These are phyloP conservation scores for Coemansia sp. DNA, from an alignment of 192 early-diverging fungal genomes.

Conservation along the genomic window DNA sequence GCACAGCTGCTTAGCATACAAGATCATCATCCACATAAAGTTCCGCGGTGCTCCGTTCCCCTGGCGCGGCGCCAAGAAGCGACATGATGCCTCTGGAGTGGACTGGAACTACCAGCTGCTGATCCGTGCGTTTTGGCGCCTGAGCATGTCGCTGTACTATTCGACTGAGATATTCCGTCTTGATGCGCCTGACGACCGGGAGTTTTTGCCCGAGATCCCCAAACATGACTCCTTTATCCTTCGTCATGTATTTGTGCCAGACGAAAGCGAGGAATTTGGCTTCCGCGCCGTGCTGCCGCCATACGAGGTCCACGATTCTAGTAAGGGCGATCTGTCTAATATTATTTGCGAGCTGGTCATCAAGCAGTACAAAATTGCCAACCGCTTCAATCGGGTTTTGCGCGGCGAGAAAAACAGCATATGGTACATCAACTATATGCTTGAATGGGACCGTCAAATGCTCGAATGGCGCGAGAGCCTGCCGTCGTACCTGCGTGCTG, in stretches of 20 bases:
- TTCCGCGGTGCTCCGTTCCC: constrained; percentile 51
- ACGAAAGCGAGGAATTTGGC: constrained; percentile 43
- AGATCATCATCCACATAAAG: constrained; percentile 43
- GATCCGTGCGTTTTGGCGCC: constrained; percentile 49
- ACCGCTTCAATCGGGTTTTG: constrained; percentile 48
- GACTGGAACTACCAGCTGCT: constrained; percentile 53
- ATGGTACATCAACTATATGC: constrained; percentile 46
- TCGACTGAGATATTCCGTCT: constrained; percentile 50
- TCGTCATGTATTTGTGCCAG: constrained; percentile 44
- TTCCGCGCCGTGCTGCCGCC: constrained; percentile 38
- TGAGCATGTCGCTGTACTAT: constrained; percentile 45
- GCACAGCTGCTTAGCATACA: constrained; percentile 50
- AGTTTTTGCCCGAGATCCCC: constrained; percentile 51
- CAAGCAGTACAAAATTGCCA: constrained; percentile 51
- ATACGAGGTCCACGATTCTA: constrained; percentile 20
- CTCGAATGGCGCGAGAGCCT: constrained; percentile 46
- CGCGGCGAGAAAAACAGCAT: constrained; percentile 42
- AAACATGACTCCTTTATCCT: constrained; percentile 43
- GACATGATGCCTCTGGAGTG: constrained; percentile 16
- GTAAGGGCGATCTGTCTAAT: constrained; percentile 33
- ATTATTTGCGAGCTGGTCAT: constrained; percentile 47
- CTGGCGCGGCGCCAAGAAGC: constrained; percentile 42
- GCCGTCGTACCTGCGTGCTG: constrained; percentile 33
- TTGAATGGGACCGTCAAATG: constrained; percentile 55
- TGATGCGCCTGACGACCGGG: constrained; percentile 52